These are phyloP conservation scores for Hemisphaericaspora xylanilytica DNA, from an alignment of 1,139 yeast species.

Conservation along the genomic window DNA sequence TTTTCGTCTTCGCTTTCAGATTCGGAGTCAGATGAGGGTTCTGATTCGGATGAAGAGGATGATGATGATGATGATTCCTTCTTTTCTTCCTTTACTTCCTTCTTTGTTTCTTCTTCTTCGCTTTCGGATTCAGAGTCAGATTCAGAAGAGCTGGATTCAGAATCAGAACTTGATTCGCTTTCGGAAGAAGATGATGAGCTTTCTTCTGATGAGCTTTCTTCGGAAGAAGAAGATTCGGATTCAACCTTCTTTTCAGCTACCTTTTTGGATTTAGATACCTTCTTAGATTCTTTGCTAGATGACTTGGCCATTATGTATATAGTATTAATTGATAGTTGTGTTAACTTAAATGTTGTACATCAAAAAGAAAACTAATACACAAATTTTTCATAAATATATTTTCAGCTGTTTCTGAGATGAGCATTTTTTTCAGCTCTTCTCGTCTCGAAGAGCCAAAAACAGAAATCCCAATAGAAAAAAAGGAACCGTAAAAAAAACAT, in stretches of 20 bases:
- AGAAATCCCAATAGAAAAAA: not conserved
- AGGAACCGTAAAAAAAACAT: not conserved
- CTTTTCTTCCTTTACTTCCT: conserved; percentile 25
- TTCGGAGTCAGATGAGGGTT: conserved; percentile 13
- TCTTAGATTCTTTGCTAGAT: conserved; percentile 24
- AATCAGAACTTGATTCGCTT: conserved; percentile 20
- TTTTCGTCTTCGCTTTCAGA: conserved; percentile 23
- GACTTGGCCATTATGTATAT: conserved; percentile 28
- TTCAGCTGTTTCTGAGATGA: conserved; percentile 13
- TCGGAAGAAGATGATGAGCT: conserved; percentile 15
- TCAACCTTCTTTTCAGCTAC: conserved; percentile 25
- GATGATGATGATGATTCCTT: conserved; percentile 23
- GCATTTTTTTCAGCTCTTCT: conserved; percentile 4
- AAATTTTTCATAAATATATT: conserved; percentile 3
- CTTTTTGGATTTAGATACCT: conserved; percentile 22
- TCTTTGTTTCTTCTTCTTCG: conserved; percentile 22
- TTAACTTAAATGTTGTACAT: not conserved
- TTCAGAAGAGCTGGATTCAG: conserved; percentile 21
- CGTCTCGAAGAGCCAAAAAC: no score
- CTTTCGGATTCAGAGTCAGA: conserved; percentile 12
- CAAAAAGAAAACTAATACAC: not conserved
- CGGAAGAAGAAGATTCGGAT: conserved; percentile 24
- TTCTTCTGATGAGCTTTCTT: conserved; percentile 11
- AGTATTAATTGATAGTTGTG: not conserved
- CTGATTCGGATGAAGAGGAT: conserved; percentile 19